Evolutionary conservation across 805 yeast genomes (phyloP).

Genomic region (Torulaspora indica): DNA sequence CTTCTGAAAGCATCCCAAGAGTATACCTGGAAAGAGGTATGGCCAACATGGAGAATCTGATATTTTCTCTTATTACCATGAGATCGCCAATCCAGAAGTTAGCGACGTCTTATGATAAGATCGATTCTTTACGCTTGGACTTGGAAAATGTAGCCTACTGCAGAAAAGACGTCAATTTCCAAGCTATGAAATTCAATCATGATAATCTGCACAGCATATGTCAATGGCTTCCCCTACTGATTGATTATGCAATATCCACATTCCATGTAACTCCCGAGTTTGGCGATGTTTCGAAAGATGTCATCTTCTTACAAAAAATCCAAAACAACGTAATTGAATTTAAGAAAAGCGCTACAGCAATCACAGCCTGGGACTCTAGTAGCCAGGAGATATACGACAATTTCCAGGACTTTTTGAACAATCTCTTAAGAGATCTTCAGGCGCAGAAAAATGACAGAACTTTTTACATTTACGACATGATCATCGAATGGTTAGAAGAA

Average conservation of each 20-base stretch:
- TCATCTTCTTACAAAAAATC: conserved; percentile 1
- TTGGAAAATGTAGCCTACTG: conserved; percentile 24
- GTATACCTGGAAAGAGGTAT: conserved; percentile 70
- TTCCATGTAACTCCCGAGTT: conserved; percentile 6
- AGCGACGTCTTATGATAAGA: conserved; percentile 18
- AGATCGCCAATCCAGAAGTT: conserved; percentile 44
- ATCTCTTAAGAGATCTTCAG: conserved; percentile 30
- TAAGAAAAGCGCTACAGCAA: conserved; percentile 7
- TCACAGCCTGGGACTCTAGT: conserved; percentile 19
- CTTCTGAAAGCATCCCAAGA: conserved; percentile 67
- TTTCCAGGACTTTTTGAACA: conserved; percentile 28
- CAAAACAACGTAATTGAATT: conserved; percentile 18
- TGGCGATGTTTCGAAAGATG: conserved; percentile 3
- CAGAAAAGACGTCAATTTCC: conserved; percentile 20
- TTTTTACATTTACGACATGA: conserved; percentile 46
- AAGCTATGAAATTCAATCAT: conserved; percentile 11
- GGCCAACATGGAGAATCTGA: conserved; percentile 67
- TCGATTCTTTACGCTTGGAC: conserved; percentile 20
- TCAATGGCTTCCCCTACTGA: conserved; percentile 36
- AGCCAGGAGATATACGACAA: conserved; percentile 16
- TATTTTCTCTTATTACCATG: conserved; percentile 51
- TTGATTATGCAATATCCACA: conserved; percentile 33
- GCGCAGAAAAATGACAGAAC: conserved; percentile 39
- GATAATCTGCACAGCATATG: conserved; percentile 16
- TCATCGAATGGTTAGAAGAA: conserved; percentile 45